Evolutionary conservation across 345 rosid species (phyloP), one percentile per base, ranked within the genome.

Genomic region (Aegle marmelos): DNA sequence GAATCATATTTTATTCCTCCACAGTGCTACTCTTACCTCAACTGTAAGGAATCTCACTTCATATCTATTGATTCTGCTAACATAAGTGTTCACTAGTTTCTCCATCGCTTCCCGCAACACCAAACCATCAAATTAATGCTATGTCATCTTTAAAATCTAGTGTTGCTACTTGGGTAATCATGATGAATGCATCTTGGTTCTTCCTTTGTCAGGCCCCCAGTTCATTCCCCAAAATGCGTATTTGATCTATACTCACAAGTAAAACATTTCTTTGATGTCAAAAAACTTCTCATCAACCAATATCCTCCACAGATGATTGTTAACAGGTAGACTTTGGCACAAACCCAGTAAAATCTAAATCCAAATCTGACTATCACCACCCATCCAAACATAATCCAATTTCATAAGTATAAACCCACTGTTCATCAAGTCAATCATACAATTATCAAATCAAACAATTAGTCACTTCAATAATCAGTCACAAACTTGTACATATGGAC

Each of bases 51-150:
- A n/a, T 19, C 45, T 56, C 48, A 57, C 33, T 34, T 31, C 5
- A 54, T 57, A 28, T 50, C 34, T 28, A 34, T 61, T 62, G 4
- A 64, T 41, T 34, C 5, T 24, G 8, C 65, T 59, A 73, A 27
- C 16, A 24, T 1, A 63, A n/a, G 11, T 8, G 27, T 73, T 37
- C 11, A 25, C 24, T 36, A 17, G 24, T 6, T 72, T 36, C 30
- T 58, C 54, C 2, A 61, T 9, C 45, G 28, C n/a, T 41, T 62
- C 13, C 1, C 16, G 8, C n/a, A 21, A 27, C 45, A 14, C 17
- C 50, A 50, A 61, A 25, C 57, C 69, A 62, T 62, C 77, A 37
- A 61, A 39, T 74, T 28, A 61, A 28, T 19, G 68, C 77, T 27
- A 45, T 21, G 25, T 5, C 68, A 74, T 74, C 28, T 28, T 45